Conservation (phyloP, 768 basidiomycete genomes). For the Lactifluus volemus region DNA sequence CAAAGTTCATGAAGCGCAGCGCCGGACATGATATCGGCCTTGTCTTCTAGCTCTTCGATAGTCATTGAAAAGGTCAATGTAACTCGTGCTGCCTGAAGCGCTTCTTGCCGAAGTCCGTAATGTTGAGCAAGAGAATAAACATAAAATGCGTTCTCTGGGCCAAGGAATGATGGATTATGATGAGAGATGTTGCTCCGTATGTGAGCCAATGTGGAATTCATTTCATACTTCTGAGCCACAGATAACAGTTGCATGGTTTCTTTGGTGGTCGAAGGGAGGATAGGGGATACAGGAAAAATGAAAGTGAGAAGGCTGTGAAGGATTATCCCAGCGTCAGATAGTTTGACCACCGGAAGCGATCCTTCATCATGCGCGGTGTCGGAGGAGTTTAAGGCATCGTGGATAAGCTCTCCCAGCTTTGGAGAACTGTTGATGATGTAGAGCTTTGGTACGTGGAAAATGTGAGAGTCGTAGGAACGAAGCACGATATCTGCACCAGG, state of each 20-base stretch:
- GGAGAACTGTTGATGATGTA: constrained; percentile 35
- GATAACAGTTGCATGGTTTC: not conserved
- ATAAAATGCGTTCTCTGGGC: not conserved
- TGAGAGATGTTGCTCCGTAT: not conserved
- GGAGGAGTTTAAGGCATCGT: constrained; percentile 44
- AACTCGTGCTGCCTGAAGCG: not conserved
- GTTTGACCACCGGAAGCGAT: not conserved
- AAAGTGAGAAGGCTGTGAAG: constrained; percentile 6
- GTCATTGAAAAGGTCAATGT: not conserved
- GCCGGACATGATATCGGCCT: not conserved
- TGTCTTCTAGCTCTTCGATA: not conserved
- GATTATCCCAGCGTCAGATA: not conserved
- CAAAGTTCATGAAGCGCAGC: not conserved
- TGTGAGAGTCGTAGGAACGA: constrained; percentile 33
- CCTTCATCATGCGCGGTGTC: not conserved
- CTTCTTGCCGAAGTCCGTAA: not conserved
- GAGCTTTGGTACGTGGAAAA: constrained; percentile 37
- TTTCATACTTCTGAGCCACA: constrained; percentile 1
- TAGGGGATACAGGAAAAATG: not conserved
- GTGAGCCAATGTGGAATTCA: not conserved
- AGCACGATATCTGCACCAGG: constrained; percentile 35
- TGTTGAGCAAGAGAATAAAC: not conserved
- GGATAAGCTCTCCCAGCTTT: constrained; percentile 25
- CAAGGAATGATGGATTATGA: not conserved
- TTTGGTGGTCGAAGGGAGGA: not conserved